phyloP scores from a whole-genome alignment of 441 rosid species.

The Viola pubescens region DNA sequence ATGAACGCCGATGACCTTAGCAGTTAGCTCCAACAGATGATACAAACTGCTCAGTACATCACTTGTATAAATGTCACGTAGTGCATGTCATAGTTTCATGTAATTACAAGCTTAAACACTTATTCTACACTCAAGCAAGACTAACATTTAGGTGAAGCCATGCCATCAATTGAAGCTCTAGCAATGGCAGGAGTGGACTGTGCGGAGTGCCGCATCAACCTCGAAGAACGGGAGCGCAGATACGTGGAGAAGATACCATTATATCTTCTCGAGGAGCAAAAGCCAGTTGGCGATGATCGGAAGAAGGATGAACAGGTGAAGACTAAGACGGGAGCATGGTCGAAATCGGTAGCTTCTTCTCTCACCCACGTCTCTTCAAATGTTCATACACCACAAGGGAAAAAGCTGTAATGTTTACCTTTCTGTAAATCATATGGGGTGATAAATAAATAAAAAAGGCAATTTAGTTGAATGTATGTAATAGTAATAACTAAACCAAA shows the following conservation, averaged over 20 bases:
- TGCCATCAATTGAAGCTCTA: slow-evolving; percentile 29
- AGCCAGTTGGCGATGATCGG: not conserved
- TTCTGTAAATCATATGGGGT: too few species aligned
- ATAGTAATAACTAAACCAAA: too few species aligned
- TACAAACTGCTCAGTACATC: too few species aligned
- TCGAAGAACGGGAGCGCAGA: slow-evolving; percentile 20
- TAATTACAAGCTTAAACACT: too few species aligned
- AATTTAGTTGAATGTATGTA: too few species aligned
- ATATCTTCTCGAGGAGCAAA: slow-evolving; percentile 17
- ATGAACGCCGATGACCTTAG: too few species aligned
- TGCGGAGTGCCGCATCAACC: slow-evolving; percentile 16
- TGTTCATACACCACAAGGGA: not conserved
- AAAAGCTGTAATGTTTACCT: not conserved
- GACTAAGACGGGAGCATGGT: not conserved
- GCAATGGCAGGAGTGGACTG: slow-evolving; percentile 32
- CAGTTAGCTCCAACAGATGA: too few species aligned
- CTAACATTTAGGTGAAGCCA: not conserved
- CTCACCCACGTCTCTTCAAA: not conserved
- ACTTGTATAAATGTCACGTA: too few species aligned
- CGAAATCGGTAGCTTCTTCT: too few species aligned
- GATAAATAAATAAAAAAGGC: too few species aligned
- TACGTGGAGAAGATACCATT: slow-evolving; percentile 11
- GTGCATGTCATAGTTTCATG: too few species aligned
- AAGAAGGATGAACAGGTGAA: not conserved
- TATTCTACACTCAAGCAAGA: too few species aligned